A percentile compares a stretch with the other conserved stretches of the same genome.
Conservation (phyloP, 2,329 filamentous ascomycete genomes). For the Exutisphaerella laricina region DNA sequence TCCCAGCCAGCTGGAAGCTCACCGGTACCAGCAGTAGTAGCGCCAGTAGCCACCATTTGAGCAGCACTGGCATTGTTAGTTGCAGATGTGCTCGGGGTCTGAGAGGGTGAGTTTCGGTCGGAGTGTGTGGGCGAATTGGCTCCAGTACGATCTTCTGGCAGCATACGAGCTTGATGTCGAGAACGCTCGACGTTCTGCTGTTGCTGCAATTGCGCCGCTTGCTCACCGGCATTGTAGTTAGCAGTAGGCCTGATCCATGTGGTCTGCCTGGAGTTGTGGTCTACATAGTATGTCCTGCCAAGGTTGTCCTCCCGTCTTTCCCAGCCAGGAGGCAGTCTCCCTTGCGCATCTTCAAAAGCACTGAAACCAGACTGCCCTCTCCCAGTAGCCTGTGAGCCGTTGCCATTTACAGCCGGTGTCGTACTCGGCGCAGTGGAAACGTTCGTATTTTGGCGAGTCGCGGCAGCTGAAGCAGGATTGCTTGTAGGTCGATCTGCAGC, state of each 20-base stretch:
- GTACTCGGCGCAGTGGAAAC: constrained; percentile 22
- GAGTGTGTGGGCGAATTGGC: constrained; percentile 79
- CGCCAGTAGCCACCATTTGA: constrained; percentile 91
- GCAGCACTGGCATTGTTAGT: constrained; percentile 43
- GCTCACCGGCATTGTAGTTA: constrained; percentile 68
- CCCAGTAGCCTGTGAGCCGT: constrained; percentile 12
- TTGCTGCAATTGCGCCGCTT: constrained; percentile 75
- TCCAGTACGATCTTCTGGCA: constrained; percentile 92
- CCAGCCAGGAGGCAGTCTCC: constrained; percentile 87
- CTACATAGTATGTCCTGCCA: constrained; percentile 94
- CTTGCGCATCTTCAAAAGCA: constrained; percentile 94
- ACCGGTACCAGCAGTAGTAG: constrained; percentile 87
- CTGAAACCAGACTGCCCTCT: constrained; percentile 58
- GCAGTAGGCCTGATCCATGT: constrained; percentile 91
- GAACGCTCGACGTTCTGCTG: constrained; percentile 90
- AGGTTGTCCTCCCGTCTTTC: constrained; percentile 93
- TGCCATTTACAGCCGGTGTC: constrained; percentile 26
- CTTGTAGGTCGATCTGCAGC: constrained; percentile 26
- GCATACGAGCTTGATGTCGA: constrained; percentile 88
- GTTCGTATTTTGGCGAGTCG: constrained; percentile 23
- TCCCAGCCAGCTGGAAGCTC: constrained; percentile 97
- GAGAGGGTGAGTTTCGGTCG: constrained; percentile 32
- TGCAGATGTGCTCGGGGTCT: constrained; percentile 39
- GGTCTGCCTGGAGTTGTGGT: constrained; percentile 93
- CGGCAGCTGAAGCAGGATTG: constrained; percentile 22